These are phyloP conservation scores for Agroathelia rolfsii DNA, from an alignment of 1,284 basidiomycete species.

Conservation along the genomic window DNA sequence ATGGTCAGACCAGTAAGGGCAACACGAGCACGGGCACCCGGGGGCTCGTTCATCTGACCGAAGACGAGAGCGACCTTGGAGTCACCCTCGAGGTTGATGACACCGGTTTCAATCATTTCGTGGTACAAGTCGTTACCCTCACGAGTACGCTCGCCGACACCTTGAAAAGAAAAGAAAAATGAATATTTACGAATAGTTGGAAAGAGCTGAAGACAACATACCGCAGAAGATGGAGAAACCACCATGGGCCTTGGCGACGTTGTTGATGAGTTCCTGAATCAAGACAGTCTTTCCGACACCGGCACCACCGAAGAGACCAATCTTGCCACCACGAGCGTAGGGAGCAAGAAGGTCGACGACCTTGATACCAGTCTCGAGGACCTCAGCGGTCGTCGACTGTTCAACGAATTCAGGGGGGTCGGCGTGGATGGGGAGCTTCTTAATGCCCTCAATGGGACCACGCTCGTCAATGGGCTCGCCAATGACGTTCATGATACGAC, in stretches of 20 bases:
- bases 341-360: slow-evolving; percentile 98
- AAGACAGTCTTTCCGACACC: slow-evolving; percentile 99
- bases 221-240: slow-evolving; percentile 99
- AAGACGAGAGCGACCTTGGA: slow-evolving; percentile 99
- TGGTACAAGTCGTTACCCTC: slow-evolving; percentile 99
- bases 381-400: slow-evolving; percentile 96
- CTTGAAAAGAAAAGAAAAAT: too few relatives aligned
- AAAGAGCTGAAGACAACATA: slow-evolving; percentile 28
- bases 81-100: slow-evolving; percentile 97
- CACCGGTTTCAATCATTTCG: slow-evolving; percentile 99
- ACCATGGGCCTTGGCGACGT: slow-evolving; percentile 99
- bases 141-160: slow-evolving; percentile 99
- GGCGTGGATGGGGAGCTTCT: slow-evolving; percentile 87
- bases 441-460: slow-evolving; percentile 94
- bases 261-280: slow-evolving; percentile 99
- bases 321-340: slow-evolving; percentile 99
- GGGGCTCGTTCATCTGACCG: slow-evolving; percentile 99
- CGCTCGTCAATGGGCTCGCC: slow-evolving; percentile 99
- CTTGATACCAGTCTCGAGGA: slow-evolving; percentile 99
- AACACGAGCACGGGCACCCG: slow-evolving; percentile 99
- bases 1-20: slow-evolving; percentile 98
- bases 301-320: slow-evolving; percentile 99
- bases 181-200: slow-evolving; percentile 6
- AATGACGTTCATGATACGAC: slow-evolving; percentile 99
- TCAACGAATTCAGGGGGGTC: slow-evolving; percentile 96